Percentiles rank a stretch among this genome's conserved stretches.
Evolutionary conservation across 2,329 filamentous ascomycete genomes (phyloP).

Genomic region (Myriosclerotinia scirpicola): DNA sequence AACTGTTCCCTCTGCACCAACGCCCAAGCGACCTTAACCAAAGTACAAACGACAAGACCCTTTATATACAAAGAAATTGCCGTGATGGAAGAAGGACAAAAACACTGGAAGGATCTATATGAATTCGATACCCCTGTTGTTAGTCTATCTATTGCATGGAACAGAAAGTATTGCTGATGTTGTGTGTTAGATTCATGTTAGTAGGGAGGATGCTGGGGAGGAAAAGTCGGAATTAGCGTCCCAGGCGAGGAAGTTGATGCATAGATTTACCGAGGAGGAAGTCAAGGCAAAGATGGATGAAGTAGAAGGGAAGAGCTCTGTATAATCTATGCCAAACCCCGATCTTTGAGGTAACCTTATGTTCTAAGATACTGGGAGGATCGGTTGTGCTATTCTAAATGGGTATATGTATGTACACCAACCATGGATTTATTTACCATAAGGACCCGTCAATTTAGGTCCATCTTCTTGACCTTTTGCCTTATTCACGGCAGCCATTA

Average conservation of each 20-base stretch:
- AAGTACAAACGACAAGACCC: constrained; percentile 64
- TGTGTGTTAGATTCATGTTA: constrained; percentile 55
- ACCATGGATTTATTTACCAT: constrained; percentile 34
- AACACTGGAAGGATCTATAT: constrained; percentile 70
- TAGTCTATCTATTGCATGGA: constrained; percentile 21
- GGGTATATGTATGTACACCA: not conserved
- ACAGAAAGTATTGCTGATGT: constrained; percentile 6
- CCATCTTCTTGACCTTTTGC: constrained; percentile 45
- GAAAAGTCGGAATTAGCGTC: constrained; percentile 47
- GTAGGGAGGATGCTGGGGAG: constrained; percentile 51
- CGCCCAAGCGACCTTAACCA: constrained; percentile 66
- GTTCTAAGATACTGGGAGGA: not conserved
- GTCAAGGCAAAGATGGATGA: constrained; percentile 68
- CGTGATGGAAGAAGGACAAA: constrained; percentile 62
- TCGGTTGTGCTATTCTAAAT: not conserved
- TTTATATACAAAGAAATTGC: constrained; percentile 71
- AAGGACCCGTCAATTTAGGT: constrained; percentile 36
- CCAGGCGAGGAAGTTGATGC: constrained; percentile 70
- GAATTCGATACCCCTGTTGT: constrained; percentile 83
- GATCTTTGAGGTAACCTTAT: not conserved
- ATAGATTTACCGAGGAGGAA: constrained; percentile 67
- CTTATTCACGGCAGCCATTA: constrained; percentile 49
- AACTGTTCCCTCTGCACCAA: constrained; percentile 70
- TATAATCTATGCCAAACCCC: constrained; percentile 2
- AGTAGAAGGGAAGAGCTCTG: constrained; percentile 24